Conservation (phyloP, 768 basidiomycete genomes). For the Neoboletus subvelutipes region DNA sequence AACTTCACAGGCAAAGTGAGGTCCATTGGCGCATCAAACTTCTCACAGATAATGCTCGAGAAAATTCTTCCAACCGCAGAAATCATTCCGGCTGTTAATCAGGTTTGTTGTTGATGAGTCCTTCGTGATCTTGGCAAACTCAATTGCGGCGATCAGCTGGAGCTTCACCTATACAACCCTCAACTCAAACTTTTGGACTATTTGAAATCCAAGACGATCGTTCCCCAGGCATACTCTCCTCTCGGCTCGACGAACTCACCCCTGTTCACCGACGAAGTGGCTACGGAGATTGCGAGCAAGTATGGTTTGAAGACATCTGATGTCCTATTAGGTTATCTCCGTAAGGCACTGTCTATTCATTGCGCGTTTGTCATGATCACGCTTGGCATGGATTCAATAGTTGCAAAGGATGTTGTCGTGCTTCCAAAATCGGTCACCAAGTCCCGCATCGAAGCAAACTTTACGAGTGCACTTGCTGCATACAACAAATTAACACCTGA, state of each 20-base stretch:
- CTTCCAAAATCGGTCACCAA: slow-evolving; percentile 81
- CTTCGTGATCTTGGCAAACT: not conserved
- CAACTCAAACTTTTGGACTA: slow-evolving; percentile 66
- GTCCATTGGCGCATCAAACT: slow-evolving; percentile 76
- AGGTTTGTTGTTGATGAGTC: slow-evolving; percentile 44
- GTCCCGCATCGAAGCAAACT: slow-evolving; percentile 60
- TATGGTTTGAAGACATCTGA: slow-evolving; percentile 54
- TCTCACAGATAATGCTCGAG: slow-evolving; percentile 64
- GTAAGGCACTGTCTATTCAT: slow-evolving; percentile 35
- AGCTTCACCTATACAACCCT: slow-evolving; percentile 73
- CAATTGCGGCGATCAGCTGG: slow-evolving; percentile 45
- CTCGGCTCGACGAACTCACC: slow-evolving; percentile 70
- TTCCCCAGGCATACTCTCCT: slow-evolving; percentile 79
- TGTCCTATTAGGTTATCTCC: slow-evolving; percentile 60
- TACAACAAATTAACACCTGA: slow-evolving; percentile 43
- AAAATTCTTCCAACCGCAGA: slow-evolving; percentile 65
- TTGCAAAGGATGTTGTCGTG: slow-evolving; percentile 60
- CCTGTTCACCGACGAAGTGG: slow-evolving; percentile 60
- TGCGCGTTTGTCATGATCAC: slow-evolving; percentile 7
- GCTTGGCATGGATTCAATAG: slow-evolving; percentile 31
- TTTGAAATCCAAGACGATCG: slow-evolving; percentile 63
- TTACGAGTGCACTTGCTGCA: slow-evolving; percentile 50
- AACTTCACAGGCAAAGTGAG: slow-evolving; percentile 54
- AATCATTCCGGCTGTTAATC: slow-evolving; percentile 71
- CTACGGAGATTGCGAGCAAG: slow-evolving; percentile 58